Percentiles rank a stretch among this genome's conserved stretches.
These are phyloP conservation scores for Suhomyces bribrorum DNA, from an alignment of 1,139 yeast species.

Conservation along the genomic window DNA sequence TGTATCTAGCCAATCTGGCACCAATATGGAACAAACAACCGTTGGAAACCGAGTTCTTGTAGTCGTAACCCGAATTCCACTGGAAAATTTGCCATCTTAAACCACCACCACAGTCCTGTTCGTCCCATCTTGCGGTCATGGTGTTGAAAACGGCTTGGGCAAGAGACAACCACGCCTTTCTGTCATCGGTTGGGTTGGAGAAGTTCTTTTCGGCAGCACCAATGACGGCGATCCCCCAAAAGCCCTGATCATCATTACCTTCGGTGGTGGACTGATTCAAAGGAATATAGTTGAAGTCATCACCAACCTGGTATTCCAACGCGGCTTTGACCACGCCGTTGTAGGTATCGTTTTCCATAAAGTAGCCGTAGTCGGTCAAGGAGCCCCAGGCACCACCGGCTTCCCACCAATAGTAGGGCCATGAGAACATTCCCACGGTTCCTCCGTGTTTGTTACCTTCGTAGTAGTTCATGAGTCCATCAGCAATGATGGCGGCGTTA, in stretches of 20 bases:
- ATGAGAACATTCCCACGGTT: slow-evolving; percentile 70
- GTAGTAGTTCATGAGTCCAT: slow-evolving; percentile 74
- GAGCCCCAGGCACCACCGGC: slow-evolving; percentile 90
- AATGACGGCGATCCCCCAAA: slow-evolving; percentile 86
- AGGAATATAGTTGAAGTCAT: slow-evolving; percentile 70
- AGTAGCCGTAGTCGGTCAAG: slow-evolving; percentile 64
- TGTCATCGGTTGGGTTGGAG: slow-evolving; percentile 52
- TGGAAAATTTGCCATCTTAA: slow-evolving; percentile 84
- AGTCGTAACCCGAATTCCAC: slow-evolving; percentile 74
- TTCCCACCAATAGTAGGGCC: slow-evolving; percentile 93
- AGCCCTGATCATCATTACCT: slow-evolving; percentile 92
- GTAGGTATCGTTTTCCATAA: slow-evolving; percentile 63
- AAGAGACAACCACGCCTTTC: slow-evolving; percentile 57
- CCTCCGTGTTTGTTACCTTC: slow-evolving; percentile 67
- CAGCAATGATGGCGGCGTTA: slow-evolving; percentile 58
- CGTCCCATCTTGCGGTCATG: slow-evolving; percentile 77
- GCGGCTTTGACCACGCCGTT: slow-evolving; percentile 57
- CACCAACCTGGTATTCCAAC: slow-evolving; percentile 65
- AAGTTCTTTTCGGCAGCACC: slow-evolving; percentile 82
- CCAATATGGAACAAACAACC: slow-evolving; percentile 77
- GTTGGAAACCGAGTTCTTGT: slow-evolving; percentile 77
- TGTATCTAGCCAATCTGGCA: slow-evolving; percentile 74
- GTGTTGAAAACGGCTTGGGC: slow-evolving; percentile 78
- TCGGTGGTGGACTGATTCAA: slow-evolving; percentile 72
- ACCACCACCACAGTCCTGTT: slow-evolving; percentile 66